phyloP scores from a whole-genome alignment of 2,329 filamentous ascomycete species.

The Sarocladiaceae sp. region DNA sequence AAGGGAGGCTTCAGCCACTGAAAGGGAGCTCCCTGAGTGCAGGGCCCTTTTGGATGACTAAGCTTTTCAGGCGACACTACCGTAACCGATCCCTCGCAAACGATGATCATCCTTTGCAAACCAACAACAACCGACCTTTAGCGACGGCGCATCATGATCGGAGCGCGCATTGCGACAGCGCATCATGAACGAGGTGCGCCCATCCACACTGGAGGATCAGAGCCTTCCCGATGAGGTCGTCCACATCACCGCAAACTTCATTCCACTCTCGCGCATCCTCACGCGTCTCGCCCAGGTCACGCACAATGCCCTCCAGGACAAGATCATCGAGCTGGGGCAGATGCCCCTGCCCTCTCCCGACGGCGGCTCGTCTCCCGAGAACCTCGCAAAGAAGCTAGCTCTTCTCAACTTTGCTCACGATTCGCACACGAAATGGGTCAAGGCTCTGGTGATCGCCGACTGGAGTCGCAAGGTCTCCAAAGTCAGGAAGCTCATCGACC shows the following conservation, averaged over 20 bases:
- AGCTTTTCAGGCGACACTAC: constrained; percentile 1
- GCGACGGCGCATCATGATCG: constrained; percentile 8
- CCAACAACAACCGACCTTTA: constrained; percentile 6
- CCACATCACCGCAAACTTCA: constrained; percentile 71
- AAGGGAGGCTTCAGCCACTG: too few relatives aligned
- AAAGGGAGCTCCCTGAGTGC: too few relatives aligned
- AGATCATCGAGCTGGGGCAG: constrained; percentile 63
- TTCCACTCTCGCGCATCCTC: constrained; percentile 69
- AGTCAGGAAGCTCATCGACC: constrained; percentile 82
- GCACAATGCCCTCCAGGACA: constrained; percentile 68
- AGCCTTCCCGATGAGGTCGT: constrained; percentile 52
- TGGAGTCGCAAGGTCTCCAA: constrained; percentile 78
- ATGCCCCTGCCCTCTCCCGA: constrained; percentile 53
- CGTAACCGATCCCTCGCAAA: constrained; percentile 2
- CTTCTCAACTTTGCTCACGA: constrained; percentile 74
- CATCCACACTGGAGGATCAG: constrained; percentile 4
- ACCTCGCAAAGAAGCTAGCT: constrained; percentile 67
- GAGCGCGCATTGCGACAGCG: constrained; percentile 8
- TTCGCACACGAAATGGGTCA: constrained; percentile 83
- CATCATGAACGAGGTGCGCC: constrained; percentile 9
- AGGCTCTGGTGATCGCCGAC: constrained; percentile 81
- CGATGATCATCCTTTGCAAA: constrained; percentile 6
- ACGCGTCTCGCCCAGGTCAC: constrained; percentile 75
- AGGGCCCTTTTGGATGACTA: constrained; percentile 6
- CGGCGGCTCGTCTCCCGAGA: constrained; percentile 59